Evolutionary conservation across 352 stramenopile species (phyloP), one percentile per base, ranked within the genome.

Genomic region (Phytophthora vignae): DNA sequence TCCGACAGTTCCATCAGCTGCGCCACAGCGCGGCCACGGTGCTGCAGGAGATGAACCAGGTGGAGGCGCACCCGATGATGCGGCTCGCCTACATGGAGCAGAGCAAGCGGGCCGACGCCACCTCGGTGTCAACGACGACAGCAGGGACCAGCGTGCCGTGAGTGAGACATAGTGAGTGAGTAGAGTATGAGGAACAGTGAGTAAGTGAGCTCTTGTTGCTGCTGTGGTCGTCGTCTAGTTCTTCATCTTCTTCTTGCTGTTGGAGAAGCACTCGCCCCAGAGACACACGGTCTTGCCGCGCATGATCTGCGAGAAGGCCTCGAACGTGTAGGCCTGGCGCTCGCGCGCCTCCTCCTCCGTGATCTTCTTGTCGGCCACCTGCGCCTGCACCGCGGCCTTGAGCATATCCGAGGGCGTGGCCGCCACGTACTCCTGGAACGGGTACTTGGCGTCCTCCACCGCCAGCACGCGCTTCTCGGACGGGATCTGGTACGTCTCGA

Each of bases 181-280:
- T 40, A 14, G 9, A 14, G 33, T 40, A 7, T 31, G 27, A 31
- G 7, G 2, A 31, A 31, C 27, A 31, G 27, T 31, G 27, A 31
- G 27, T 31, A 31, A 31, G 33, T 14, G 10, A 14, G 33, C 10
- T 15, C 33, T 40, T 40, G 33, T 40, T 40, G 33, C 33, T 31
- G 27, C 27, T 31, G 27, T 31, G 27, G 27, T 2, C 29, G 9
- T 14, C 33, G 49, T 53, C 60, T 90, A 93, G 65, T 90, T 93
- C 71, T 92, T 93, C 86, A 93, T 93, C 56, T 83, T 83, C 77
- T 94, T 96, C 77, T 91, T 94, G 40, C 72, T 83, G 69, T 89
- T 94, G 56, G 83, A 78, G 64, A 94, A 96, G 70, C 89, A 96
- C 64, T 96, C 89, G 66, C 89, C 89, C 89, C 89, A 96, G 22